These are phyloP conservation scores for Candida xiaguanensis DNA, from an alignment of 805 yeast species.

Conservation along the genomic window DNA sequence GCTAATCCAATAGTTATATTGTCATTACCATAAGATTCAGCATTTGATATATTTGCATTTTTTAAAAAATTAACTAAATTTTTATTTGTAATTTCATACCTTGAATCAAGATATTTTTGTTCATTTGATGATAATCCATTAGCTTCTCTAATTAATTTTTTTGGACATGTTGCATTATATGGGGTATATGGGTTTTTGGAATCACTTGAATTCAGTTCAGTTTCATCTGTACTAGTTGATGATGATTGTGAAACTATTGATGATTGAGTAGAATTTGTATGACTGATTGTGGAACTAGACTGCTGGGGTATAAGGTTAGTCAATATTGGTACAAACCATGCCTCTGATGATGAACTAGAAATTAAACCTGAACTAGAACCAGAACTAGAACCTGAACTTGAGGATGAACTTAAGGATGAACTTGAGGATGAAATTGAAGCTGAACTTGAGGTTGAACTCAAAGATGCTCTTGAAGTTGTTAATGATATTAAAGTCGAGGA, in stretches of 20 bases:
- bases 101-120: conserved; percentile 19
- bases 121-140: conserved; percentile 20
- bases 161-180: conserved; percentile 26
- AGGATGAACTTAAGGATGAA: neutral
- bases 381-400: neutral
- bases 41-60: conserved; percentile 19
- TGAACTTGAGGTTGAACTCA: neutral
- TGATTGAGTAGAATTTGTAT: conserved; percentile 1
- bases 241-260: neutral
- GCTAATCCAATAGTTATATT: conserved; percentile 29
- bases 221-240: conserved; percentile 4
- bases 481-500: no score
- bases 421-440: neutral
- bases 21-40: conserved; percentile 24
- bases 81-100: conserved; percentile 29
- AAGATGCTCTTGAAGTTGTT: no score
- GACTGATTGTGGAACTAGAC: no score
- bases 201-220: conserved; percentile 2
- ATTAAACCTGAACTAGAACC: neutral
- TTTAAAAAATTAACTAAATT: conserved; percentile 32
- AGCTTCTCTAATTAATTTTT: conserved; percentile 26
- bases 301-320: neutral
- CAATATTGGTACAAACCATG: neutral
- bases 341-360: neutral
- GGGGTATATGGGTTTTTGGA: conserved; percentile 26